Evolutionary conservation across 1,284 basidiomycete species (phyloP).

Genomic region (Cystobasidium slooffiae): DNA sequence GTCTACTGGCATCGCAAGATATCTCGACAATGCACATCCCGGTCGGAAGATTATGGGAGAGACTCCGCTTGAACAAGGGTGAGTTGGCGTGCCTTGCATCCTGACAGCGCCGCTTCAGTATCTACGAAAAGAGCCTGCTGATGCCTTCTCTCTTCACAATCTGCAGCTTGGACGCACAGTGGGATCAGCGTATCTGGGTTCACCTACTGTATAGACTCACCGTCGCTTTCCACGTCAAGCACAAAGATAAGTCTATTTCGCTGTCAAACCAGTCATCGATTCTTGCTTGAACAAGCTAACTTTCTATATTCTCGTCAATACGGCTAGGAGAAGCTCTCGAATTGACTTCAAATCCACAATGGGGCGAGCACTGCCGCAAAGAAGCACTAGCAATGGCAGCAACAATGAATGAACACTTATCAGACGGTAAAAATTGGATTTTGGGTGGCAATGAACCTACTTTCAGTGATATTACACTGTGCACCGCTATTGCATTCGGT

Average conservation of each 20-base stretch:
- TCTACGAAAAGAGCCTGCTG: not conserved
- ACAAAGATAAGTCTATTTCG: not conserved
- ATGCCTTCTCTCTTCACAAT: not conserved
- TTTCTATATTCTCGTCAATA: constrained; percentile 4
- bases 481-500: constrained; percentile 39
- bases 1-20: constrained; percentile 21
- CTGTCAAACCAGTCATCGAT: not conserved
- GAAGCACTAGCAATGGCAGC: constrained; percentile 36
- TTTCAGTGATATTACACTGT: constrained; percentile 23
- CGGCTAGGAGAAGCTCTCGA: constrained; percentile 26
- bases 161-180: constrained; percentile 18
- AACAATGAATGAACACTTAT: constrained; percentile 6
- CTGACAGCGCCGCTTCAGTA: too few relatives aligned
- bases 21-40: constrained; percentile 31
- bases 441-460: constrained; percentile 36
- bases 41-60: constrained; percentile 40
- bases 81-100: not conserved
- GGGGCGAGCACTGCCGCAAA: constrained; percentile 42
- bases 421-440: constrained; percentile 24
- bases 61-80: constrained; percentile 30
- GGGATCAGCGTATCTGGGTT: constrained; percentile 41
- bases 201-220: constrained; percentile 37
- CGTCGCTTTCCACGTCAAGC: constrained; percentile 27
- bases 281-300: not conserved
- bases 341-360: constrained; percentile 27